These are phyloP conservation scores for Komagataella kurtzmanii DNA, from an alignment of 805 yeast species.

Conservation along the genomic window DNA sequence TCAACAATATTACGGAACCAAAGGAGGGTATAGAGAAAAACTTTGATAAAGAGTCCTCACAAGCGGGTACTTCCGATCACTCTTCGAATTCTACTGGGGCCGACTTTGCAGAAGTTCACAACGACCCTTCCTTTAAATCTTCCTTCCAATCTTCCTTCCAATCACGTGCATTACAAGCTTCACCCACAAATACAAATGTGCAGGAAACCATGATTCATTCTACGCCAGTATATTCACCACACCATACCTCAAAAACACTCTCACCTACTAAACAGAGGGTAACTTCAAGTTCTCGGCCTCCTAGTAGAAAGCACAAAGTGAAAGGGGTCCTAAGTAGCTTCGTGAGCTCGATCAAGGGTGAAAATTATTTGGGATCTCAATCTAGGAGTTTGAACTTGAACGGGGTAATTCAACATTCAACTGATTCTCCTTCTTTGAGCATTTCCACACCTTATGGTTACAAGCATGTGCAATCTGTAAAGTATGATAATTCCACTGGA, in stretches of 20 bases:
- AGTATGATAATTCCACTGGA: constrained; percentile 73
- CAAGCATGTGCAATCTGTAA: constrained; percentile 87
- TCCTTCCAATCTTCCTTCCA: not conserved
- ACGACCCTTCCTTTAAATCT: not conserved
- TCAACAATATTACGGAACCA: not conserved
- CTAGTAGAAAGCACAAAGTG: not conserved
- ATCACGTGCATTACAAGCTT: not conserved
- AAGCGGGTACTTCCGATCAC: not conserved
- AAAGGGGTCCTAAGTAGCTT: not conserved
- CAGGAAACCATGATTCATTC: not conserved
- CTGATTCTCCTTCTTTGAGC: constrained; percentile 17
- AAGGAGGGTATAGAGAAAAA: not conserved
- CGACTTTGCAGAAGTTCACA: not conserved
- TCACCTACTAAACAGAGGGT: not conserved
- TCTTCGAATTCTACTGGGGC: not conserved
- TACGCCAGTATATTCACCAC: not conserved
- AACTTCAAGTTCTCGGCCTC: not conserved
- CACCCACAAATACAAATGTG: not conserved
- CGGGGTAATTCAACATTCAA: not conserved
- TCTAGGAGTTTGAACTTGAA: not conserved
- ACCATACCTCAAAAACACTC: not conserved
- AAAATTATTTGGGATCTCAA: not conserved
- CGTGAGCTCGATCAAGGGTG: not conserved
- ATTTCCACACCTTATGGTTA: constrained; percentile 91
- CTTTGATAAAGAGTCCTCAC: not conserved